A percentile compares a stretch with the other conserved stretches of the same genome.
Evolutionary conservation across 2,329 filamentous ascomycete genomes (phyloP).

Genomic region (Ceratocystis papillata): DNA sequence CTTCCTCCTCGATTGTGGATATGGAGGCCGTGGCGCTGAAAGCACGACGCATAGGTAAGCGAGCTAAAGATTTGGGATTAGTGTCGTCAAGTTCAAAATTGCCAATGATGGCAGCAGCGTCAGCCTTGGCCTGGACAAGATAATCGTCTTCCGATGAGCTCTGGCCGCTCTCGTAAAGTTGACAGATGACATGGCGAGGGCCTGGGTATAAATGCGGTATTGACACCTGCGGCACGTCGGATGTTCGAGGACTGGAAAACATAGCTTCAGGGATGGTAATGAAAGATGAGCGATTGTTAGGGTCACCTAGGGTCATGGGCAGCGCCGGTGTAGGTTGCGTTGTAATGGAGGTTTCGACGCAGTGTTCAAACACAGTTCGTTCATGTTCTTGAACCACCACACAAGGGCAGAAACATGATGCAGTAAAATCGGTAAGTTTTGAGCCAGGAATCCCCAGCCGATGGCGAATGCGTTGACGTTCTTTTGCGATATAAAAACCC

Average conservation of each 20-base stretch:
- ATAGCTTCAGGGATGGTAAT: constrained; percentile 23
- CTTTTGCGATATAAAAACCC: constrained; percentile 22
- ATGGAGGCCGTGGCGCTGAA: constrained; percentile 19
- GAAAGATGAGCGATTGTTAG: constrained; percentile 21
- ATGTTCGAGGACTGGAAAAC: constrained; percentile 16
- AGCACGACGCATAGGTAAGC: constrained; percentile 8
- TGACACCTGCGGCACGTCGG: neutral
- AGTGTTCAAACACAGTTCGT: constrained; percentile 23
- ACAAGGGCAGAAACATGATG: constrained; percentile 23
- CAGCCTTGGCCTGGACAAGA: constrained; percentile 19
- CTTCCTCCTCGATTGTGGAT: constrained; percentile 23
- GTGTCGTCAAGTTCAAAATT: constrained; percentile 14
- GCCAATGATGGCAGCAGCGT: constrained; percentile 19
- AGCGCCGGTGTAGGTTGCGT: constrained; percentile 21
- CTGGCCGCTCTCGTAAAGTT: constrained; percentile 18
- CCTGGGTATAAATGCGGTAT: neutral
- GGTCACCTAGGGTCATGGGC: constrained; percentile 23
- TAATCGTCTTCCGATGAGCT: constrained; percentile 20
- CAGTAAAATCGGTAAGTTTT: constrained; percentile 14
- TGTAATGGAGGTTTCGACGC: constrained; percentile 19
- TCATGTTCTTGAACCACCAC: constrained; percentile 22
- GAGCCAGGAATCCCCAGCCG: constrained; percentile 22
- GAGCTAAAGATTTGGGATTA: constrained; percentile 2
- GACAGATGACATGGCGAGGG: constrained; percentile 14
- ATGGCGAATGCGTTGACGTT: constrained; percentile 23